Percentiles rank a stretch among this genome's conserved stretches.
Conservation (phyloP, 2,329 filamentous ascomycete species). For the Mariannaea elegans region DNA sequence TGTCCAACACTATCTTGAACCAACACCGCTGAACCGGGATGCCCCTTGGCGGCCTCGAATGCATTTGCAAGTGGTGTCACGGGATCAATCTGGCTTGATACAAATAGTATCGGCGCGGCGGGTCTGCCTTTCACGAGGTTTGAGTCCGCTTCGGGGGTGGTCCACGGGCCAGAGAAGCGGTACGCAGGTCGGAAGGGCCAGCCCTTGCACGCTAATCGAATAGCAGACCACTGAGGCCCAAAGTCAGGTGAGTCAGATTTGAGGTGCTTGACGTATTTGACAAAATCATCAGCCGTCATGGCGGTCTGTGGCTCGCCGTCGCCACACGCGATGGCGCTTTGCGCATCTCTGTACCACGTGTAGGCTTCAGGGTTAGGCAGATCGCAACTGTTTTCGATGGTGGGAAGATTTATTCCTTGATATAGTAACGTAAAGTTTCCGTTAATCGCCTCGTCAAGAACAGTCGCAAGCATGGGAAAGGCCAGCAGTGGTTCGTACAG, state of each 20-base stretch:
- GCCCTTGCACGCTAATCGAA: constrained; percentile 51
- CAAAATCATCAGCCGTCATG: constrained; percentile 36
- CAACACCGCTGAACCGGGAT: constrained; percentile 42
- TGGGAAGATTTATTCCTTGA: not conserved
- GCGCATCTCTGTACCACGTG: not conserved
- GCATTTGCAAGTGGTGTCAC: constrained; percentile 51
- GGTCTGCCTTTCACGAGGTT: constrained; percentile 44
- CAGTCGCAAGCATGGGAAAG: constrained; percentile 23
- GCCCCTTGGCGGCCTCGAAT: constrained; percentile 40
- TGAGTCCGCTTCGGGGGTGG: constrained; percentile 34
- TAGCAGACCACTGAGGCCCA: constrained; percentile 45
- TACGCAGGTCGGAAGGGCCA: constrained; percentile 50
- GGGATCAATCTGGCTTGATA: not conserved
- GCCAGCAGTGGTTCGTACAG: constrained; percentile 43
- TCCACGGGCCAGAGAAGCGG: constrained; percentile 50
- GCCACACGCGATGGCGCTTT: constrained; percentile 44
- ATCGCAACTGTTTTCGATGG: not conserved
- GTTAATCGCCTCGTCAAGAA: constrained; percentile 29
- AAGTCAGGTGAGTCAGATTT: constrained; percentile 42
- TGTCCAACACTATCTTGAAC: constrained; percentile 45
- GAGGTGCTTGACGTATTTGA: constrained; percentile 39
- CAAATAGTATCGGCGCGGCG: constrained; percentile 43
- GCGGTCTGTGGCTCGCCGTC: constrained; percentile 43
- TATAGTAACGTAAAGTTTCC: constrained; percentile 23
- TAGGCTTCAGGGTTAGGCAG: not conserved